phyloP scores from a whole-genome alignment of 2,329 filamentous ascomycete genomes.

The Clarireedia paspali region DNA sequence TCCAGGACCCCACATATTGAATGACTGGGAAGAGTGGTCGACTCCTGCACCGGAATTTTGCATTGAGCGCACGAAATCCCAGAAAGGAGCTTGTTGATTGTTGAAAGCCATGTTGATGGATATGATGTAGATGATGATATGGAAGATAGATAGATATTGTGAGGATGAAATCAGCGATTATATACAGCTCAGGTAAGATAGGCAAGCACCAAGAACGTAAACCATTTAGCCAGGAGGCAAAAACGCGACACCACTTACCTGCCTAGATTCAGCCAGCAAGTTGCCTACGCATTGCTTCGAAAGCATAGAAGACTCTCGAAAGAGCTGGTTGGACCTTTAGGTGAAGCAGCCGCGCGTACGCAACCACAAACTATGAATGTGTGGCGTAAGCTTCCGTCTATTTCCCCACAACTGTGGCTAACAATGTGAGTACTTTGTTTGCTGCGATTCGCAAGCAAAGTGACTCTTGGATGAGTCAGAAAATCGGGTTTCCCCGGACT shows the following conservation, averaged over 20 bases:
- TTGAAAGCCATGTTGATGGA: constrained; percentile 23
- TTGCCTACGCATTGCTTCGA: background rate
- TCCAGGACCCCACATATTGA: constrained; percentile 8
- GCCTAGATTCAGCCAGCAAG: background rate
- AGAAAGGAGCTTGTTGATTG: constrained; percentile 17
- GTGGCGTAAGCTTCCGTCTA: constrained; percentile 1
- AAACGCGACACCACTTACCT: background rate
- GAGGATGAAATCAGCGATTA: background rate
- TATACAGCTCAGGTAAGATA: constrained; percentile 2
- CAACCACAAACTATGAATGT: background rate
- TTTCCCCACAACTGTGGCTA: background rate
- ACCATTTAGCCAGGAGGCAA: constrained; percentile 2
- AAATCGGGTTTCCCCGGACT: background rate
- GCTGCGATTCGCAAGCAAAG: background rate
- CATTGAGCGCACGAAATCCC: constrained; percentile 25
- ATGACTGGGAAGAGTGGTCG: constrained; percentile 20
- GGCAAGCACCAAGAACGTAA: constrained; percentile 6
- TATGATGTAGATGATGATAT: constrained; percentile 3
- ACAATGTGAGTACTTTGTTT: background rate
- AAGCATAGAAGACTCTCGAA: background rate
- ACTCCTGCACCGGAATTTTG: constrained; percentile 23
- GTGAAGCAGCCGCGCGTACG: constrained; percentile 4
- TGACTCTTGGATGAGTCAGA: constrained; percentile 1
- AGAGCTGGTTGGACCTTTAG: constrained; percentile 1
- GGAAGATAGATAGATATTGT: background rate